Evolutionary conservation across 345 rosid species (phyloP).

Genomic region (Citrus cavaleriei): DNA sequence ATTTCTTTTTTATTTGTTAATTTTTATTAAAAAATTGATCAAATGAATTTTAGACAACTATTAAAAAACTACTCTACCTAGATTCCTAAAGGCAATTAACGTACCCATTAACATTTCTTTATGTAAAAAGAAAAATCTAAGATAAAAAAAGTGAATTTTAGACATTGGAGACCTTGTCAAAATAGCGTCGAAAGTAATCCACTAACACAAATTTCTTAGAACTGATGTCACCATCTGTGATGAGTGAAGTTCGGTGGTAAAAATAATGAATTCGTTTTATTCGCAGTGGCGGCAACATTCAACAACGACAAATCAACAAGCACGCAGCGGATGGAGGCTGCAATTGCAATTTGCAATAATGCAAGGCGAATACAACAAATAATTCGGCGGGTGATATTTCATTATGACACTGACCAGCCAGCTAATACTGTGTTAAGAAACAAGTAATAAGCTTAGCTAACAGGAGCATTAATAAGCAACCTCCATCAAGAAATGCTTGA

Average conservation of each 20-base stretch:
- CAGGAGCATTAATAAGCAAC: not conserved
- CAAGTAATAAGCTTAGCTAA: not conserved
- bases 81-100: no score
- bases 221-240: not conserved
- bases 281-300: no score
- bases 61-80: no score
- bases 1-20: no score
- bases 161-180: no score
- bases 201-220: not conserved
- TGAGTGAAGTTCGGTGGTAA: not conserved
- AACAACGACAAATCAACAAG: no score
- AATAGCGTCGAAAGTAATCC: no score
- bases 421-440: not conserved
- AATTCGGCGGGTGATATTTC: slow-evolving; percentile 6
- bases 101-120: no score
- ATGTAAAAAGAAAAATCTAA: no score
- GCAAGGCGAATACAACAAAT: not conserved
- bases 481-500: not conserved
- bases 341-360: not conserved
- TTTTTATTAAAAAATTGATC: no score
- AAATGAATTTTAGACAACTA: no score
- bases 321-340: not conserved
- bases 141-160: no score
- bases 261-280: not conserved
- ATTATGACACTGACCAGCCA: not conserved